Evolutionary conservation across 148 eudicot species (phyloP), one percentile per base, ranked within the genome.

Genomic region (Amaranthus cruentus): DNA sequence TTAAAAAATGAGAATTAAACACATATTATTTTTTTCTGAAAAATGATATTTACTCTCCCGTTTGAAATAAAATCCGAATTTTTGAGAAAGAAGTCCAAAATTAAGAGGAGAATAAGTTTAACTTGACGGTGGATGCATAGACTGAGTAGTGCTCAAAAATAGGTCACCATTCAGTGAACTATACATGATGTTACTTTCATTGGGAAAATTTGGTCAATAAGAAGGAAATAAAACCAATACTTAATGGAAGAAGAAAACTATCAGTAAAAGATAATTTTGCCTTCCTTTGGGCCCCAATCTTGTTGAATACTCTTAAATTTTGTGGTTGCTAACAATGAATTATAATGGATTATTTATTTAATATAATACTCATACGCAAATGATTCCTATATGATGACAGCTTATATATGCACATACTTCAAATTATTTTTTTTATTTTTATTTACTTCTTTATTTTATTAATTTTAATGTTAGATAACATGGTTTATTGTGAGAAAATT

Each of bases 231-330:
- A 48, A 7, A 48, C 47, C 50, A 7, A 66, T 14, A 47, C 51
- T 65, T 47, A 28, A 28, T 28, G 38, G 68, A 65, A 47, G 68
- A 52, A 15, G 69, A 15, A 47, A 54, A 66, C 69, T 48, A 66
- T 66, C 38, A 28, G 38, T 48, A 14, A 66, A 66, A 48, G 54
- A 66, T 66, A 15, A 7, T 66, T 48, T 47, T 42, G 69, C 8
- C 15, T 66, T 66, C 12, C 7, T 1, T 66, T 66, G 54, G 55
- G 69, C 3, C 69, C 69, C 54, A 15, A 48, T 66, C 8, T 49
- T 66, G 43, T 66, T 66, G 69, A 66, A 66, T 66, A 47, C 54
- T 66, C 54, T 28, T 28, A 14, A 66, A 48, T 7, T 15, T 62
- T 49, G 9, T 66, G 55, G 55, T 66, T 66, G 44, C 7, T 66